Percentiles rank a stretch among this genome's conserved stretches.
Conservation (phyloP, 192 early-diverging fungal genomes). For the Podila horticola region DNA sequence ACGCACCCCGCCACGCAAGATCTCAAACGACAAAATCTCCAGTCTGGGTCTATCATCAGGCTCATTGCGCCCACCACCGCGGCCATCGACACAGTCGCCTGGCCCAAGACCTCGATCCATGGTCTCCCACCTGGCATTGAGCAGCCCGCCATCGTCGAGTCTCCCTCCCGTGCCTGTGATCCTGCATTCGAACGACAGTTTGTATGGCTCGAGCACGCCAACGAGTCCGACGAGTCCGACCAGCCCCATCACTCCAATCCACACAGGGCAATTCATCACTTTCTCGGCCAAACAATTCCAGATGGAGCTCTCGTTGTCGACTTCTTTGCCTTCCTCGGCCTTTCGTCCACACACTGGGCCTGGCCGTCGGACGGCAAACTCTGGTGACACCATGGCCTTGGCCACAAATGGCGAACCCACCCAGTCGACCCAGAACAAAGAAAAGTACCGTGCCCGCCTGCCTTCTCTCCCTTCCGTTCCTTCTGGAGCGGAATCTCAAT, state of each 20-base stretch:
- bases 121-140: constrained; percentile 32
- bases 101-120: constrained; percentile 37
- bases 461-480: not conserved
- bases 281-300: constrained; percentile 2
- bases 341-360: not conserved
- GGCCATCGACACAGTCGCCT: not conserved
- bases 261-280: constrained; percentile 1
- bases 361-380: not conserved
- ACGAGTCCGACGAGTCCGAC: constrained; percentile 47
- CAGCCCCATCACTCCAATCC: constrained; percentile 16
- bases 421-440: constrained; percentile 1
- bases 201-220: constrained; percentile 24
- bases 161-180: constrained; percentile 39
- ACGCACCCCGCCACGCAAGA: constrained; percentile 24
- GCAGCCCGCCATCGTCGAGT: constrained; percentile 37
- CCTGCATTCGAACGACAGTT: constrained; percentile 31
- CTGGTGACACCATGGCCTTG: not conserved
- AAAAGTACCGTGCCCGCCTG: constrained; percentile 9
- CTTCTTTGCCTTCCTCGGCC: constrained; percentile 8
- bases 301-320: constrained; percentile 9
- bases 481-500: not conserved
- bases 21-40: constrained; percentile 10
- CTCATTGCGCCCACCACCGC: constrained; percentile 24
- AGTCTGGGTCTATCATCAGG: not conserved
- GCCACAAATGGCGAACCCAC: constrained; percentile 6